Evolutionary conservation across 345 rosid species (phyloP).

Genomic region (Gynandropsis gynandra): DNA sequence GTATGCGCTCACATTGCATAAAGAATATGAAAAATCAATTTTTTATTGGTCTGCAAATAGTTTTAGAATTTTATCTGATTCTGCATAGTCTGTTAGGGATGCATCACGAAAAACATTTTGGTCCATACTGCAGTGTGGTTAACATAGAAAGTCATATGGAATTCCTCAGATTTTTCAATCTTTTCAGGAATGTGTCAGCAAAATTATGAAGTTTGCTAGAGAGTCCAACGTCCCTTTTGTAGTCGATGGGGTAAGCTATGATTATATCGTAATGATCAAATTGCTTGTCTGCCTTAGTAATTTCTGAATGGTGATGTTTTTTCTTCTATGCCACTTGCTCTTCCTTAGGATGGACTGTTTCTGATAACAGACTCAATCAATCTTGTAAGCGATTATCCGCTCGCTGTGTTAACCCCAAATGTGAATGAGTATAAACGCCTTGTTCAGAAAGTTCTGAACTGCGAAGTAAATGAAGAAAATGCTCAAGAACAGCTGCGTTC

Average conservation of each 20-base stretch:
- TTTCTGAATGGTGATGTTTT: neutral
- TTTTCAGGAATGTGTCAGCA: conserved; percentile 65
- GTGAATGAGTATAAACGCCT: conserved; percentile 89
- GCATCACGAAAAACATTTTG: neutral
- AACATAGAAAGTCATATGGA: neutral
- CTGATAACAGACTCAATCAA: conserved; percentile 64
- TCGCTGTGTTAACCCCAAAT: conserved; percentile 85
- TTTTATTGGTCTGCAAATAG: neutral
- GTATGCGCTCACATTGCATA: conserved; percentile 24
- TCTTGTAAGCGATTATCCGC: conserved; percentile 63
- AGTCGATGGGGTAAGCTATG: conserved; percentile 67
- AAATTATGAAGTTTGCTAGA: conserved; percentile 69
- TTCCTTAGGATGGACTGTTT: conserved; percentile 74
- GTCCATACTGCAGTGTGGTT: neutral
- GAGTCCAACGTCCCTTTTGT: conserved; percentile 65
- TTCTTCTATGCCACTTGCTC: neutral
- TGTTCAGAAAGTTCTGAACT: conserved; percentile 59
- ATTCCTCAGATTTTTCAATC: neutral
- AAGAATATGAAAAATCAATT: neutral
- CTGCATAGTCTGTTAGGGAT: neutral
- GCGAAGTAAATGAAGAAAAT: conserved; percentile 58
- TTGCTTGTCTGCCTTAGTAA: neutral
- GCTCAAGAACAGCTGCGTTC: conserved; percentile 49
- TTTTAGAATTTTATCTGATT: neutral
- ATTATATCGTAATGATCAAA: neutral